Conservation (phyloP, 208 protist genomes). For the Wallacemonas rigidus region DNA sequence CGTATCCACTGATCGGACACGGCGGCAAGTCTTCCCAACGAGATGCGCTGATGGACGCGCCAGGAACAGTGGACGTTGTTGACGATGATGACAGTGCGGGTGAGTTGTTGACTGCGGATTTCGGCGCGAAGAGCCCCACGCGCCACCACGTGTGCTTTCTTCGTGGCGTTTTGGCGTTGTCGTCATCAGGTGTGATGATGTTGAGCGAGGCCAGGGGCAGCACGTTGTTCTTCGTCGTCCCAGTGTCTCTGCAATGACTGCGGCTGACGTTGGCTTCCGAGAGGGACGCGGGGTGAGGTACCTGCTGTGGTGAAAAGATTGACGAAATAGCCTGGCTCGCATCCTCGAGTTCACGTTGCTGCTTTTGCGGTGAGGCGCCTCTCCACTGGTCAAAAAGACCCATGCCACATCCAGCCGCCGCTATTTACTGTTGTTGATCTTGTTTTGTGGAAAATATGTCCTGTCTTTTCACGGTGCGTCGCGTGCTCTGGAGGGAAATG, state of each 20-base stretch:
- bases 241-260: not conserved
- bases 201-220: too few relatives aligned
- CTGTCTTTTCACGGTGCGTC: too few relatives aligned
- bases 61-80: not conserved
- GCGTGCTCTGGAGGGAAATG: too few relatives aligned
- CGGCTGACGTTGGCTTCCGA: too few relatives aligned
- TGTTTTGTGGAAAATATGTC: not conserved
- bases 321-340: constrained; percentile 32
- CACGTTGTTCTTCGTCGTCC: not conserved
- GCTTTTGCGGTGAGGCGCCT: not conserved
- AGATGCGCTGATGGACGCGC: not conserved
- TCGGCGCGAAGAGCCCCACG: not conserved
- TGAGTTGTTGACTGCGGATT: not conserved
- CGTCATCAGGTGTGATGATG: too few relatives aligned
- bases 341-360: constrained; percentile 24
- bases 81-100: constrained; percentile 5
- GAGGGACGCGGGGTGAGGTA: not conserved
- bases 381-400: not conserved
- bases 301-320: constrained; percentile 37
- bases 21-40: constrained; percentile 35
- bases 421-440: not conserved
- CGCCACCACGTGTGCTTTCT: too few relatives aligned
- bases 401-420: not conserved
- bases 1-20: constrained; percentile 70
- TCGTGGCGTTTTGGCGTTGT: too few relatives aligned